Evolutionary conservation across 768 basidiomycete genomes (phyloP), one percentile per base, ranked within the genome.

Genomic region (Amylocystis lapponica): DNA sequence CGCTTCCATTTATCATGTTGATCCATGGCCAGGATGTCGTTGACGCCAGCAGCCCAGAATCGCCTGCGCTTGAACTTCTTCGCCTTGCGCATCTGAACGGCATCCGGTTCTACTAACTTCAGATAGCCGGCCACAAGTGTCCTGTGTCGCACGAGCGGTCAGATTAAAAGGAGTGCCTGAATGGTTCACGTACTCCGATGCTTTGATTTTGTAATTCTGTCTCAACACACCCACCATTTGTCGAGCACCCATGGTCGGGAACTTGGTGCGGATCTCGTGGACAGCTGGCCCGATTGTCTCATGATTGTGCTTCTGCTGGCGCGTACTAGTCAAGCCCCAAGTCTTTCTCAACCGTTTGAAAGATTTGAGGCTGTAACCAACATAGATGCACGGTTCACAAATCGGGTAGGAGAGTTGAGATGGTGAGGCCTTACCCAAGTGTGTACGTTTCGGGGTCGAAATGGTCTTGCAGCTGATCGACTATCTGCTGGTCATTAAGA

Each of bases 1-100:
- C 53, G 45, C 27, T 56, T 53, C 67, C 66, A 74, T 36, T 76
- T 76, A 45, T 76, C 68, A 48, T 76, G 70, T 46, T 75, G 74
- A 39, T 75, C 68, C 16, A 63, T 41, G 4, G 57, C 41, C 47
- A 57, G 54, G 0, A 69, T 21, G 36, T 75, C 66, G 22, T 64
- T 72, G 0, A 70, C 60, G 0, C 72, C 72, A 6, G 72, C 71
- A 3, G 66, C 57, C 50, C 56, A 69, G 38, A 66, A 74, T 0
- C 45, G 46, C 4, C 51, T 49, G 0, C 65, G 54, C 14, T 55
- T 54, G 19, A 72, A 31, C 1, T 41, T 60, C 0, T 49, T 46
- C 13, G 16, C 10, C 17, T 27, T 22, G 17, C 27, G 27, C 16
- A 11, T 13, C 20, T n/a, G 26, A 16, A 40, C 39, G 14, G 23